Conservation (phyloP, 2,329 filamentous ascomycete species). For the Alternaria solani region DNA sequence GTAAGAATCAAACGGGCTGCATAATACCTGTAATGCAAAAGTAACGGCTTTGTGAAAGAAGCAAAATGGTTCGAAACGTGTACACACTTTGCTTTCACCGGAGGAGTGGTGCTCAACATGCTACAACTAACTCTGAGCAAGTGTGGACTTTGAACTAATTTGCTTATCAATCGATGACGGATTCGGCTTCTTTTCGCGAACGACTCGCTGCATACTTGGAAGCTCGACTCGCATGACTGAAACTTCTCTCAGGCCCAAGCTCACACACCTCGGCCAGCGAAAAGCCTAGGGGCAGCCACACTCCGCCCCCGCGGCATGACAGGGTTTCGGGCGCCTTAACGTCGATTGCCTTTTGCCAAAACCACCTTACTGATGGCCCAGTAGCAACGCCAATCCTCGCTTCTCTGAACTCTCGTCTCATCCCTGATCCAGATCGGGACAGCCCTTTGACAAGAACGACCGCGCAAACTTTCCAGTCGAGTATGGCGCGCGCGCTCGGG, state of each 20-base stretch:
- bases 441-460: not conserved
- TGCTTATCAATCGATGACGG: not conserved
- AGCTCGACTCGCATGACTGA: not conserved
- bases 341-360: not conserved
- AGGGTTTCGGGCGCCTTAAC: not conserved
- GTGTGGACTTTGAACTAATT: not conserved
- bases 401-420: conserved; percentile 4
- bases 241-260: not conserved
- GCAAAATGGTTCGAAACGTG: not conserved
- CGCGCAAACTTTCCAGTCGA: not conserved
- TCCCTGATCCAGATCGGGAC: conserved; percentile 7
- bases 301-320: not conserved
- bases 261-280: not conserved
- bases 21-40: conserved; percentile 3
- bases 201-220: not conserved
- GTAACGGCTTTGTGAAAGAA: conserved; percentile 5
- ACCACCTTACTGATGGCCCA: not conserved
- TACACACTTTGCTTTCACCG: not conserved
- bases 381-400: not conserved
- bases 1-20: conserved; percentile 4
- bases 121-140: not conserved
- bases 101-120: not conserved
- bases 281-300: not conserved
- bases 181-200: not conserved
- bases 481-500: not conserved